phyloP scores from a whole-genome alignment of 2,329 filamentous ascomycete genomes.

The Pseudohalonectria lignicola region DNA sequence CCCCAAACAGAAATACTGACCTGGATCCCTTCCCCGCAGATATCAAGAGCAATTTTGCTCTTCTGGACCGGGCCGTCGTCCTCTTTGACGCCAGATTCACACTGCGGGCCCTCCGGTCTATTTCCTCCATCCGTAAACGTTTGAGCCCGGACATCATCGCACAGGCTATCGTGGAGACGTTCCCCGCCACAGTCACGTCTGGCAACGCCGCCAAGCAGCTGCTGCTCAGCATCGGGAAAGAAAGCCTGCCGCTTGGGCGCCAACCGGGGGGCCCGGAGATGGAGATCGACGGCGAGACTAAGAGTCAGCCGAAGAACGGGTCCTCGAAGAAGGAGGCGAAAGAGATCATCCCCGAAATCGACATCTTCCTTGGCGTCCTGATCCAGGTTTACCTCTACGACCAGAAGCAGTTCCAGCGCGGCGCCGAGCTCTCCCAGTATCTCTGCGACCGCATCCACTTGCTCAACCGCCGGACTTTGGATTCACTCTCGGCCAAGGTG shows the following conservation, averaged over 20 bases:
- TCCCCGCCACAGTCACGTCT: constrained; percentile 49
- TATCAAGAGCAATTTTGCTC: constrained; percentile 86
- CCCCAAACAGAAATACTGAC: constrained; percentile 11
- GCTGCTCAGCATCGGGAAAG: constrained; percentile 57
- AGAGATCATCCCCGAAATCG: constrained; percentile 75
- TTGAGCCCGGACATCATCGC: constrained; percentile 72
- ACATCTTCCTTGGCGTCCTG: constrained; percentile 80
- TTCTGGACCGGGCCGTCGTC: constrained; percentile 83
- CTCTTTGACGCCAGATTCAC: constrained; percentile 95
- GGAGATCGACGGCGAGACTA: constrained; percentile 58
- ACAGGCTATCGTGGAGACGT: constrained; percentile 72
- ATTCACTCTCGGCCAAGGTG: constrained; percentile 86
- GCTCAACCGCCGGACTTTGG: constrained; percentile 86
- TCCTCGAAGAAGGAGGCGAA: constrained; percentile 55
- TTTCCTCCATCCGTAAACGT: constrained; percentile 90
- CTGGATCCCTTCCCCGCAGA: constrained; percentile 41
- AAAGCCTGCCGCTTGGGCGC: constrained; percentile 51
- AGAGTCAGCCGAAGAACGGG: constrained; percentile 38
- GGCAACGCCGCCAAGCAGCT: constrained; percentile 59
- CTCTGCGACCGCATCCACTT: constrained; percentile 77
- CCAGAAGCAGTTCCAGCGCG: constrained; percentile 66
- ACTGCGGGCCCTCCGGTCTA: constrained; percentile 84
- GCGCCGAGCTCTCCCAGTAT: constrained; percentile 72
- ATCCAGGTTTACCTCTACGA: constrained; percentile 84
- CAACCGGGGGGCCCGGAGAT: constrained; percentile 52